Evolutionary conservation across 306 rosid species (phyloP).

Genomic region (Abrus pulchellus): DNA sequence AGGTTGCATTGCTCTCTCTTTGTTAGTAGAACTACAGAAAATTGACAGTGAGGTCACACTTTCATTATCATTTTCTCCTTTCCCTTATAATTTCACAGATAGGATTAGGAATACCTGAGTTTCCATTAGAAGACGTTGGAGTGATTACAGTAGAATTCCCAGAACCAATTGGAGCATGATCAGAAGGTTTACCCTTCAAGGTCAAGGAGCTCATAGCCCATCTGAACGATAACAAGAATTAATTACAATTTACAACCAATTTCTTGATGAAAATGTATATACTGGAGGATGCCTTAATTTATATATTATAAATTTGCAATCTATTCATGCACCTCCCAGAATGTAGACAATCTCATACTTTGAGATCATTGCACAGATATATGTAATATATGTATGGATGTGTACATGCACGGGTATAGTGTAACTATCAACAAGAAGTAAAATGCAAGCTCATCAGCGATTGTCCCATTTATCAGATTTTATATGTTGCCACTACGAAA

Average conservation of each 20-base stretch:
- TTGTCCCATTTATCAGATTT: not conserved
- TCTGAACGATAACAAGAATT: constrained; percentile 57
- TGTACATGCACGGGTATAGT: not conserved
- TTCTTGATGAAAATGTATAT: too few species aligned
- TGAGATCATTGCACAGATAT: not conserved
- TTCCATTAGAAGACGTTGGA: constrained; percentile 70
- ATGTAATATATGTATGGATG: not conserved
- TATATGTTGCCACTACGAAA: not conserved
- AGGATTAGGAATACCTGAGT: constrained; percentile 65
- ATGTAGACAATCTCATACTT: not conserved
- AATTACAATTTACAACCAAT: too few species aligned
- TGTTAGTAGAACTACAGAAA: not conserved
- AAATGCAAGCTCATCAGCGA: not conserved
- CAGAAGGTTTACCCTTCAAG: constrained; percentile 91
- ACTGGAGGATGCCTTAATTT: not conserved
- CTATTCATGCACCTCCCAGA: not conserved
- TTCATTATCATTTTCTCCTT: not conserved
- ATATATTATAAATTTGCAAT: constrained; percentile 7
- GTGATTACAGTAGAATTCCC: constrained; percentile 62
- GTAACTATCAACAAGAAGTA: not conserved
- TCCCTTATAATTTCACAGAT: not conserved
- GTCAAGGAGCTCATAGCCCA: constrained; percentile 99
- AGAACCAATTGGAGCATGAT: constrained; percentile 79
- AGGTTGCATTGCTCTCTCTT: not conserved
- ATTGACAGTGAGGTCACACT: not conserved